A percentile compares a stretch with the other conserved stretches of the same genome.
phyloP scores from a whole-genome alignment of 2,329 filamentous ascomycete genomes.

The Aspergillus hortae region DNA sequence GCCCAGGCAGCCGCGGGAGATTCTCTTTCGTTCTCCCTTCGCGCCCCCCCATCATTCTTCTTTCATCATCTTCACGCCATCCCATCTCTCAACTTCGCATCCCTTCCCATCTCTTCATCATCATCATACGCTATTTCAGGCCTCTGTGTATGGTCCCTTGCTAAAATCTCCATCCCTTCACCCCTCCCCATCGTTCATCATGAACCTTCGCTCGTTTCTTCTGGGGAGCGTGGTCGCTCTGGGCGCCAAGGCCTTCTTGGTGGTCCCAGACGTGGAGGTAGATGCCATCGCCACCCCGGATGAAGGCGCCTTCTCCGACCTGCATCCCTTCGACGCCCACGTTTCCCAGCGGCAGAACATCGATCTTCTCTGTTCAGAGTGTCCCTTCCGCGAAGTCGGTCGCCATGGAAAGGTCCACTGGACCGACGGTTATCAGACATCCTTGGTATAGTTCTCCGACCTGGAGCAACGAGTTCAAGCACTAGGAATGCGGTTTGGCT shows the following conservation, averaged over 20 bases:
- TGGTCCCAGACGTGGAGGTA: constrained; percentile 33
- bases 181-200: constrained; percentile 18
- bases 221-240: constrained; percentile 33
- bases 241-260: constrained; percentile 35
- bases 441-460: constrained; percentile 27
- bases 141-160: constrained; percentile 3
- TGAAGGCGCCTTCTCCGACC: constrained; percentile 14
- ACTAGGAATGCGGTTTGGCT: not conserved
- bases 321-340: constrained; percentile 24
- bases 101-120: not conserved
- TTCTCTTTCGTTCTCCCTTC: constrained; percentile 2
- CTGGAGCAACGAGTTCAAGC: not conserved
- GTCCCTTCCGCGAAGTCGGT: constrained; percentile 33
- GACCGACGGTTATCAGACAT: constrained; percentile 33
- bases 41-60: not conserved
- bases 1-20: not conserved
- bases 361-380: constrained; percentile 35
- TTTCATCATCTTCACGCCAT: constrained; percentile 4
- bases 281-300: constrained; percentile 20
- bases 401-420: constrained; percentile 28
- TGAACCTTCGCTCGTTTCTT: constrained; percentile 35
- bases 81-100: not conserved
- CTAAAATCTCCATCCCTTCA: constrained; percentile 2
- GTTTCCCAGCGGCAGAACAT: constrained; percentile 26
- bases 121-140: not conserved